These are phyloP conservation scores for peach (Prunus persica) DNA, from an alignment of 306 rosid genomes.

Conservation along the genomic window Prunus_persica_NCBIv2 NC_034013.1:4844501-4845000, in stretches of 20 bases:
- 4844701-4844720: neutral
- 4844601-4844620: slow-evolving; percentile 23
- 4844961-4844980: neutral
- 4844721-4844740: too few relatives aligned
- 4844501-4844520: neutral
- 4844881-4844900: too few relatives aligned
- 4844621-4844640: slow-evolving; percentile 1
- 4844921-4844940: too few relatives aligned
- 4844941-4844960: too few relatives aligned
- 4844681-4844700: too few relatives aligned
- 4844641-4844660: neutral
- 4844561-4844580: neutral
- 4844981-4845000: neutral
- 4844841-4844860: neutral
- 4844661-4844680: too few relatives aligned
- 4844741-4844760: neutral
- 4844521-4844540: neutral
- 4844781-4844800: too few relatives aligned
- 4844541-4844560: neutral
- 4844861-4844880: too few relatives aligned
- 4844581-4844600: slow-evolving; percentile 6
- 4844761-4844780: neutral
- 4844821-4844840: too few relatives aligned
- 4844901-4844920: too few relatives aligned
- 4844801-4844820: too few relatives aligned